Conservation (phyloP, 2,329 filamentous ascomycete genomes). For the Aspergillus eucalypticola region DNA sequence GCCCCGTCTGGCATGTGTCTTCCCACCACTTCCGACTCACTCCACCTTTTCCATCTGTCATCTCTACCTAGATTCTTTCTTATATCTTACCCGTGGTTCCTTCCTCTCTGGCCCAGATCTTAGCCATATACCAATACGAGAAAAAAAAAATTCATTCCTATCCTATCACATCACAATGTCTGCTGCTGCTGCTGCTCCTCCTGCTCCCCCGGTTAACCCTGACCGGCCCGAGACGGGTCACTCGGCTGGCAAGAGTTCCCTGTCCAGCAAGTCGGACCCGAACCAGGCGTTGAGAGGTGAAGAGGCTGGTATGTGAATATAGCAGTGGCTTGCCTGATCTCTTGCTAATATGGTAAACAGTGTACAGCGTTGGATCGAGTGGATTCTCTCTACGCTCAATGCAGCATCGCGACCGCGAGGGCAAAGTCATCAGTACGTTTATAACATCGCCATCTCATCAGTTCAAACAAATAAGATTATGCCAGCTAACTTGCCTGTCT, state of each 20-base stretch:
- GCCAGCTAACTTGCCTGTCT: too few relatives aligned
- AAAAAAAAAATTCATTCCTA: neutral
- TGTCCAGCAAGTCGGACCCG: slow-evolving; percentile 81
- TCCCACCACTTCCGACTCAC: too few relatives aligned
- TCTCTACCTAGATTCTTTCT: neutral
- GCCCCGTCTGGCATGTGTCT: neutral
- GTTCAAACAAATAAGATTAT: too few relatives aligned
- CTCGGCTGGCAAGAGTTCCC: slow-evolving; percentile 13
- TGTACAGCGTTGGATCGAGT: slow-evolving; percentile 5
- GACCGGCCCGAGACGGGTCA: slow-evolving; percentile 20
- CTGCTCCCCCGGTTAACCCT: slow-evolving; percentile 5
- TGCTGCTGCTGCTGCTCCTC: slow-evolving; percentile 3
- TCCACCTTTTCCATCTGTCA: too few relatives aligned
- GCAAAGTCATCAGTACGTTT: slow-evolving; percentile 72
- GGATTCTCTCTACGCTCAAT: slow-evolving; percentile 70
- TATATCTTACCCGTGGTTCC: neutral
- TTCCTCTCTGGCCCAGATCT: neutral
- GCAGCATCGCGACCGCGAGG: slow-evolving; percentile 73
- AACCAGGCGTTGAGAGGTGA: slow-evolving; percentile 79
- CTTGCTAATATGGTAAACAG: neutral
- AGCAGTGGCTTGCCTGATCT: neutral
- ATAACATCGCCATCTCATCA: neutral
- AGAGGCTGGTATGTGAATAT: slow-evolving; percentile 70
- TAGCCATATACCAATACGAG: neutral
- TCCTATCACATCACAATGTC: neutral